Evolutionary conservation across 2,329 filamentous ascomycete species (phyloP), one percentile per base, ranked within the genome.

Genomic region (Colletotrichum zoysiae): DNA sequence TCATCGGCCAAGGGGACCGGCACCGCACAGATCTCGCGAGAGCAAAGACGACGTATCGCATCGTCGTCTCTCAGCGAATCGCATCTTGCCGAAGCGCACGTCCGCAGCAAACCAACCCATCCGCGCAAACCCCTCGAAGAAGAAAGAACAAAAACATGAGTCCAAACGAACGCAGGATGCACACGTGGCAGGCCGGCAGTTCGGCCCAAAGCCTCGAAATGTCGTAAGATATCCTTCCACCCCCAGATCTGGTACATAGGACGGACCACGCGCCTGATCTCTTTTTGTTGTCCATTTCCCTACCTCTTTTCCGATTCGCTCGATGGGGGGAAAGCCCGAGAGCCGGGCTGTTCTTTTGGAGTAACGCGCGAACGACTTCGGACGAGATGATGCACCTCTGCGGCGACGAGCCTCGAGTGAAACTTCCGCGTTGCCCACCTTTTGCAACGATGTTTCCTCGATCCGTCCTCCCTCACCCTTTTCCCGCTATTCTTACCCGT

Each of bases 361-460:
- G n/a, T n/a, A 42, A 42, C n/a, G 51, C 60, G 35, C 46, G 60
- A 33, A 42, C 20, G 5, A 70, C 63, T 56, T 70, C 63, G 14
- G 67, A 70, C 63, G 67, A 67, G 67, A 23, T 35, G 46, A 66
- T 65, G 55, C 44, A 70, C 16, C 9, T 16, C 40, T 40, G 40
- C 51, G 33, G 48, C 48, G 35, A 26, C 51, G 40, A 64, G 63
- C 61, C 56, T 62, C 63, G 63, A 61, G 46, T 57, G 62, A 46
- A 42, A 42, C 50, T 67, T 55, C 20, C 64, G 30, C 55, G 51
- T 48, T 48, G 60, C 59, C 26, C 51, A 3, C 16, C 35, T 64
- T 64, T 56, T 23, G 16, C 42, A 48, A 63, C 38, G 20, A n/a
- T 26, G 5, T 38, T 61, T 61, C 23, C 23, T 44, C 20, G n/a